Percentiles rank a stretch among this genome's conserved stretches.
phyloP scores from a whole-genome alignment of 2,329 filamentous ascomycete species.

The Aureobasidium lini region DNA sequence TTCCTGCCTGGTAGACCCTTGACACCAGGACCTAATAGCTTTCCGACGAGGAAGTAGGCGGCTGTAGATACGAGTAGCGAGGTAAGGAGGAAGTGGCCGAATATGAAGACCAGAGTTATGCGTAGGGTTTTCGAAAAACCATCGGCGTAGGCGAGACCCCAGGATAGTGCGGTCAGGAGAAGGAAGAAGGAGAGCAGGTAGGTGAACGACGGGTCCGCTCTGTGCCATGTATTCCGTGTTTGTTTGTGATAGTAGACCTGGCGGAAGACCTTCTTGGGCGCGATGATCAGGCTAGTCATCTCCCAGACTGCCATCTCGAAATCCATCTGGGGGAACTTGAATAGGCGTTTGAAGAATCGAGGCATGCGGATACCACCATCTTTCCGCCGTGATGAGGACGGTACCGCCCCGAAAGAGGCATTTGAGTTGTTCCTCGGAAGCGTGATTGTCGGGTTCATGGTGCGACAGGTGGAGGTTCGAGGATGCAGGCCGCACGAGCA shows the following conservation, averaged over 20 bases:
- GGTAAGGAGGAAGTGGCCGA: conserved; percentile 54
- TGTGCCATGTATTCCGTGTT: conserved; percentile 64
- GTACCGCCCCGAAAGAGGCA: conserved; percentile 42
- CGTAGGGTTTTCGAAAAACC: conserved; percentile 36
- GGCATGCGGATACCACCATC: conserved; percentile 50
- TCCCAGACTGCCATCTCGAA: conserved; percentile 69
- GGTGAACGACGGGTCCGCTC: conserved; percentile 61
- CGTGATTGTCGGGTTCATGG: conserved; percentile 54
- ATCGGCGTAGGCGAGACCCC: conserved; percentile 51
- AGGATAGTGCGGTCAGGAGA: conserved; percentile 44
- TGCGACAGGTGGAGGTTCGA: neutral
- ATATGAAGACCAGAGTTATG: conserved; percentile 42
- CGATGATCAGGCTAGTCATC: conserved; percentile 60
- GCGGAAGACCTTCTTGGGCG: conserved; percentile 63
- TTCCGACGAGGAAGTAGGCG: conserved; percentile 58
- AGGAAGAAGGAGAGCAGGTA: conserved; percentile 62
- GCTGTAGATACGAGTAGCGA: conserved; percentile 53
- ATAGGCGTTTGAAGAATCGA: conserved; percentile 60
- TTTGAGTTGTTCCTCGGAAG: conserved; percentile 51
- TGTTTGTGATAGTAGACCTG: conserved; percentile 62
- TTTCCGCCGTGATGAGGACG: conserved; percentile 33
- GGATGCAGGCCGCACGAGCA: neutral
- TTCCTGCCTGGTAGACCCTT: conserved; percentile 44
- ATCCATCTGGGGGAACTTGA: conserved; percentile 69
- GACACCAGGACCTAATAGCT: conserved; percentile 52